A percentile compares a stretch with the other conserved stretches of the same genome.
These are phyloP conservation scores for Vitis amurensis DNA, from an alignment of 164 flowering plant species.

Conservation along the genomic window DNA sequence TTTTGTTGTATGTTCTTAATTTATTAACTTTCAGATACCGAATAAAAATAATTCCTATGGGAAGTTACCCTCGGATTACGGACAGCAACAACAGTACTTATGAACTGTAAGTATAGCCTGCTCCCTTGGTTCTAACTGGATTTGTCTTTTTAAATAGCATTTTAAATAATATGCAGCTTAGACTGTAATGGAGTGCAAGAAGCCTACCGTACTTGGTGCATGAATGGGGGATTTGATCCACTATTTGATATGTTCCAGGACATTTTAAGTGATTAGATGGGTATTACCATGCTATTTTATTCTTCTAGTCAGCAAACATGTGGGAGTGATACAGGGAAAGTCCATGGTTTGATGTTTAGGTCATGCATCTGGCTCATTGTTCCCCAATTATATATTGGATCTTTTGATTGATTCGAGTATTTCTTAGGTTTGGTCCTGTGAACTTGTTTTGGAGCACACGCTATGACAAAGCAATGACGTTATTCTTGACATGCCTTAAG, in stretches of 20 bases:
- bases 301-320: too few species aligned
- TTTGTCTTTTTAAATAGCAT: background rate
- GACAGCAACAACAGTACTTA: slow-evolving; percentile 78
- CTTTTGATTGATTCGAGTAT: background rate
- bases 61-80: slow-evolving; percentile 96
- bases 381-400: background rate
- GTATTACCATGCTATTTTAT: too few species aligned
- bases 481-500: slow-evolving; percentile 84
- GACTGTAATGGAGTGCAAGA: background rate
- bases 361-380: background rate
- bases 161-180: background rate
- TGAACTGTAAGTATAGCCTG: slow-evolving; percentile 75
- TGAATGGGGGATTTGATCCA: background rate
- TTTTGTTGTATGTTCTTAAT: slow-evolving; percentile 32
- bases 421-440: slow-evolving; percentile 91
- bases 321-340: background rate
- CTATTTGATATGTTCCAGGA: background rate
- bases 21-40: slow-evolving; percentile 58
- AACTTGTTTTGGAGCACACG: slow-evolving; percentile 99
- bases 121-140: background rate
- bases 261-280: too few species aligned
- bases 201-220: background rate
- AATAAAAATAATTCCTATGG: slow-evolving; percentile 92
- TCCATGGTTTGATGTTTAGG: background rate
- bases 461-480: slow-evolving; percentile 96